Evolutionary conservation across 257 asterid species (phyloP).

Genomic region (Solanum medicagineum): DNA sequence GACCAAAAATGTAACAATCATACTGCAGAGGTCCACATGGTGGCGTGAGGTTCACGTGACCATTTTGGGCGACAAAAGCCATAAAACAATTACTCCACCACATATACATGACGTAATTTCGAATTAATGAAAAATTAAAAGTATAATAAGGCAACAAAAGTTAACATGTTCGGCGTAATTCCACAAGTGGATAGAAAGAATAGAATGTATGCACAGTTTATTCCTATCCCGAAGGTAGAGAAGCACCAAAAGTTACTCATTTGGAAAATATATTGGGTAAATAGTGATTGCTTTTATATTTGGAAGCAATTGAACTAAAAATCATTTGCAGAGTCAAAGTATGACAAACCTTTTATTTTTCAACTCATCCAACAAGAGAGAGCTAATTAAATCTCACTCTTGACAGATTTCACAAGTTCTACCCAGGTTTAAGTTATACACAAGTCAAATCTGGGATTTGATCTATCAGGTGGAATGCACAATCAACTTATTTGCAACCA

Average conservation of each 20-base stretch:
- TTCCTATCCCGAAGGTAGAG: rapidly evolving
- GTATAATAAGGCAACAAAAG: background rate
- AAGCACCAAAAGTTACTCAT: background rate
- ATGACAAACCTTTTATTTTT: background rate
- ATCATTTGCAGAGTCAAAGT: background rate
- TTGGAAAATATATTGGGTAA: background rate
- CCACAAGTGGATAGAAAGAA: too few relatives aligned
- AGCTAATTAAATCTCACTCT: background rate
- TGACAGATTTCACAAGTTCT: background rate
- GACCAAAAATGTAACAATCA: background rate
- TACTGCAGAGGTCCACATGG: background rate
- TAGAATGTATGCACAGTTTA: background rate
- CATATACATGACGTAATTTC: background rate
- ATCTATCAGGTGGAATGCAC: conserved; percentile 29
- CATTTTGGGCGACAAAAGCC: background rate
- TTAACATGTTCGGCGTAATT: background rate
- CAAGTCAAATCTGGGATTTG: background rate
- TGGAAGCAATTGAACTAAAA: background rate
- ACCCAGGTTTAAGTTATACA: background rate
- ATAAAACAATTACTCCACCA: background rate
- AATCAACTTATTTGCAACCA: conserved; percentile 61
- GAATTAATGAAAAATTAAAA: too few relatives aligned
- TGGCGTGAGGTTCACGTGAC: background rate
- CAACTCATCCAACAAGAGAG: background rate
- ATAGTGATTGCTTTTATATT: background rate